Evolutionary conservation across 225 moss, liverwort and hornwort species (phyloP), one percentile per base, ranked within the genome.

Genomic region (Physcomitrellopsis africana): DNA sequence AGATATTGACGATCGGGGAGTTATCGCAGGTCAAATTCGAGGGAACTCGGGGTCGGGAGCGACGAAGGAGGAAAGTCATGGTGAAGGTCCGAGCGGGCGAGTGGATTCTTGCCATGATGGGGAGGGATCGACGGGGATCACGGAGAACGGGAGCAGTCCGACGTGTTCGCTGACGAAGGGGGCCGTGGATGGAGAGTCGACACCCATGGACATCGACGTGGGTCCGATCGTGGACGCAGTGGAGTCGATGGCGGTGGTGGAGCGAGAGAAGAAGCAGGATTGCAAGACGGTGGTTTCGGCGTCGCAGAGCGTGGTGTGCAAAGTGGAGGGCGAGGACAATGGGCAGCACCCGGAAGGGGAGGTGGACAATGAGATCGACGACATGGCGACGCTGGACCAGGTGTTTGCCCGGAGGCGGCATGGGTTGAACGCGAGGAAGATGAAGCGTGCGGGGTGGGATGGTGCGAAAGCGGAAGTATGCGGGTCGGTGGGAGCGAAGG

Each of bases 371-470:
- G 83, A 81, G 60, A 78, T 83, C 29, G 85, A 88, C 67, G 85
- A 88, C 70, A 83, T 81, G 85, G 85, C 81, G 13, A 88, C 88
- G 1, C 76, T 88, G 68, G 85, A 88, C 72, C 81, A 88, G 74
- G 88, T 88, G 7, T 88, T 88, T 8, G 10, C 68, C 0, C 85
- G 81, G 60, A 83, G 62, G 52, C 62, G 76, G 27, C 16, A 80
- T 0, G 80, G 76, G 11, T 67, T 63, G 18, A 81, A 58, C 46
- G 57, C 60, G 9, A 70, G 63, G 45, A 74, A 73, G 47, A 74
- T 27, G 15, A 68, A 56, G 23, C 70, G 54, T 23, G 60, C 9
- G 11, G 41, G 49, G 16, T 13, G 43, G 67, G 69, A 78, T 29
- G 61, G 58, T 53, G 1, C 71, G 66, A 78, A 78, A 52, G 46